Evolutionary conservation across 371 early-diverging fungal genomes (phyloP).

Genomic region (Encephalitozoon intestinalis): DNA sequence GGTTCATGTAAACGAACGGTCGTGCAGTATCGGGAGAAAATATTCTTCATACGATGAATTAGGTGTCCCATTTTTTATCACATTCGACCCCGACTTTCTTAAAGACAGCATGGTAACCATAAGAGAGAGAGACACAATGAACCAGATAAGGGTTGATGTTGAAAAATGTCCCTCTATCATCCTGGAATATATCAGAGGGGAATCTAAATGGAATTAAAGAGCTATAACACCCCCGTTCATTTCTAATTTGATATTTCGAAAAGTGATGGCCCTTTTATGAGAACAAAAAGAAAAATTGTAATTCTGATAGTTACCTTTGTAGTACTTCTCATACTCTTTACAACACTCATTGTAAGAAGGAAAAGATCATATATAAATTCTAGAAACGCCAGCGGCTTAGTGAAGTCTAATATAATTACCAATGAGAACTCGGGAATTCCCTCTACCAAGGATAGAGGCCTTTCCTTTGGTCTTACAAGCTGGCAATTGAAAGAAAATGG

Average conservation of each 20-base stretch:
- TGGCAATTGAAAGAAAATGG: neutral
- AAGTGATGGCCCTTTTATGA: neutral
- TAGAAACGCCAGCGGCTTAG: no score
- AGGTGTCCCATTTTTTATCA: conserved; percentile 93
- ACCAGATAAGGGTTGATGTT: conserved; percentile 72
- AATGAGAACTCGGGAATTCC: no score
- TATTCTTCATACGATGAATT: conserved; percentile 96
- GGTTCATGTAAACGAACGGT: conserved; percentile 47
- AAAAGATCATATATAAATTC: neutral
- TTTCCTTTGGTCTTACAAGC: neutral
- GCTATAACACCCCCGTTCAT: neutral
- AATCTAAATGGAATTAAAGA: neutral
- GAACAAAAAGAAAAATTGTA: neutral
- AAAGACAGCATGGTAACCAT: conserved; percentile 83
- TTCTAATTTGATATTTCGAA: neutral
- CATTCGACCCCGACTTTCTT: conserved; percentile 91
- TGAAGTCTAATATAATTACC: neutral
- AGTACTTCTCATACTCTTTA: neutral
- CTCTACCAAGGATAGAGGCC: no score
- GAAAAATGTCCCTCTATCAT: neutral
- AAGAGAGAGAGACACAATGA: conserved; percentile 86
- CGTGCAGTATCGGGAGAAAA: conserved; percentile 80
- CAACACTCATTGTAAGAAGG: neutral
- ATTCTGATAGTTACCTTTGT: neutral
- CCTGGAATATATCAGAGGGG: neutral